These are phyloP conservation scores for Gymnopus androsaceus DNA, from an alignment of 1,284 basidiomycete genomes.

Conservation along the genomic window DNA sequence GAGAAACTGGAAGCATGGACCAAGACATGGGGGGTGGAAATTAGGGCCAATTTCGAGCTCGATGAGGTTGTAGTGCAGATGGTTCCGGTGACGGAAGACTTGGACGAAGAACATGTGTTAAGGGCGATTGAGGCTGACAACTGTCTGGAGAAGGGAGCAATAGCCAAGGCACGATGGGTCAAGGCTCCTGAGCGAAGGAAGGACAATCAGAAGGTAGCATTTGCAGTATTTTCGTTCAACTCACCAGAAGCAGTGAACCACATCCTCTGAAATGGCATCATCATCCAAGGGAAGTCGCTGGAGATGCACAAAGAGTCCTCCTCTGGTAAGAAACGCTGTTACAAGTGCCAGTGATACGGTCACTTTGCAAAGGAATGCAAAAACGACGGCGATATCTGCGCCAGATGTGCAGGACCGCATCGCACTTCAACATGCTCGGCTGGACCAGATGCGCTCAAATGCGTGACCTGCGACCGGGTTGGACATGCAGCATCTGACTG, in stretches of 20 bases:
- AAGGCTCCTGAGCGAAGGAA: background rate
- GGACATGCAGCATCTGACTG: slow-evolving; percentile 21
- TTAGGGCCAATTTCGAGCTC: too few relatives aligned
- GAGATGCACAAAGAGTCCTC: slow-evolving; percentile 1
- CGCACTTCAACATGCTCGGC: slow-evolving; percentile 8
- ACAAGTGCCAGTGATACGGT: slow-evolving; percentile 10
- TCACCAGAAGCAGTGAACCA: background rate
- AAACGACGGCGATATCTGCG: slow-evolving; percentile 6
- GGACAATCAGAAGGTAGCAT: background rate
- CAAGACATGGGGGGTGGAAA: too few relatives aligned
- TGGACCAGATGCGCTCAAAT: background rate
- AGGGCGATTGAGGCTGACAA: too few relatives aligned
- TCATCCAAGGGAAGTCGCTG: slow-evolving; percentile 8
- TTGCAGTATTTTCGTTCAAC: background rate
- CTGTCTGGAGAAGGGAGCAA: background rate
- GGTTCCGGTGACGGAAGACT: too few relatives aligned
- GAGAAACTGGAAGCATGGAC: too few relatives aligned
- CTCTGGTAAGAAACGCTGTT: slow-evolving; percentile 7
- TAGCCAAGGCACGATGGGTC: background rate
- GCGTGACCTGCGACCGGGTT: slow-evolving; percentile 8
- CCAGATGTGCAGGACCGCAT: slow-evolving; percentile 15
- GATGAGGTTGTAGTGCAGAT: too few relatives aligned
- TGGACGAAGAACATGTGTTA: too few relatives aligned
- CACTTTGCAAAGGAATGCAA: slow-evolving; percentile 5
- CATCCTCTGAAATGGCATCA: background rate